phyloP scores from a whole-genome alignment of 2,329 filamentous ascomycete species.

The Fusarium solani-melongenae region DNA sequence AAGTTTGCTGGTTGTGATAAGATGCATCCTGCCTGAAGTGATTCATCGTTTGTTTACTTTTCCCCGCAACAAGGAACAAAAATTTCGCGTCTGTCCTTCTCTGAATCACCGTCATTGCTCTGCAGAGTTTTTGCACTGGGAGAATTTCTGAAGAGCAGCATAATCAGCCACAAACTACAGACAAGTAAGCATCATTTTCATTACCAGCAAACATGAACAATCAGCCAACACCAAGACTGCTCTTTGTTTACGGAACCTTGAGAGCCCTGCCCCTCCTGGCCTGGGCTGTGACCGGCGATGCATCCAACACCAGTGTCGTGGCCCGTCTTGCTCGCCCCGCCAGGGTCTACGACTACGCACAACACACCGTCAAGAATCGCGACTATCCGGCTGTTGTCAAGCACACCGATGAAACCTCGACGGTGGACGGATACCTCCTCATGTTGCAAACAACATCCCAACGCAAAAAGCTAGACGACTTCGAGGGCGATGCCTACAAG shows the following conservation, averaged over 20 bases:
- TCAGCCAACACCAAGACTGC: constrained; percentile 7
- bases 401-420: background rate
- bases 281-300: constrained; percentile 45
- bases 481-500: constrained; percentile 41
- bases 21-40: background rate
- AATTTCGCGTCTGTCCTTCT: fast-evolving
- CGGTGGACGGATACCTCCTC: constrained; percentile 43
- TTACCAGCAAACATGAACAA: background rate
- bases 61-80: background rate
- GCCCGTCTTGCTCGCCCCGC: constrained; percentile 8
- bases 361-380: constrained; percentile 16
- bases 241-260: constrained; percentile 48
- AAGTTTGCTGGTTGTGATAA: background rate
- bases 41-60: background rate
- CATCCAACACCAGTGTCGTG: constrained; percentile 20
- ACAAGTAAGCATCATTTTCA: background rate
- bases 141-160: background rate
- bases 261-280: constrained; percentile 43
- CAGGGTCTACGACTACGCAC: constrained; percentile 24
- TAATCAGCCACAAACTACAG: background rate
- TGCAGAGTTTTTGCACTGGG: fast-evolving
- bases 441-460: constrained; percentile 35
- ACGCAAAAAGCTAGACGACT: constrained; percentile 19
- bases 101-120: background rate
- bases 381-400: constrained; percentile 44